These are phyloP conservation scores for Cytidiella melzeri DNA, from an alignment of 768 basidiomycete species.

Conservation along the genomic window DNA sequence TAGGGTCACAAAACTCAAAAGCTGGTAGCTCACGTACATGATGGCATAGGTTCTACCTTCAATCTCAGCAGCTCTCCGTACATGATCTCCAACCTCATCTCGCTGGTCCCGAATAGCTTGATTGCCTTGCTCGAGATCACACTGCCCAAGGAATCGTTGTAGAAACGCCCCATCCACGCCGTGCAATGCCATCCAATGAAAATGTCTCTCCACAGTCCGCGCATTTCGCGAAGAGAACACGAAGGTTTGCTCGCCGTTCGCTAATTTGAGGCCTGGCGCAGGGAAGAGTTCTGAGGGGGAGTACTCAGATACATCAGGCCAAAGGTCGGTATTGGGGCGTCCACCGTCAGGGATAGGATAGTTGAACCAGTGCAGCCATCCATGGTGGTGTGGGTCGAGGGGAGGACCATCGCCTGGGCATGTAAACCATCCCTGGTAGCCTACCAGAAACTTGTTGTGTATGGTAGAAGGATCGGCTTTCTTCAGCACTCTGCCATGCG, in stretches of 20 bases:
- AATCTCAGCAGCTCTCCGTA: conserved; percentile 70
- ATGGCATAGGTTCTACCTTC: conserved; percentile 80
- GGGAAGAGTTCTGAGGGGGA: conserved; percentile 63
- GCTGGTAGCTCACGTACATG: conserved; percentile 46
- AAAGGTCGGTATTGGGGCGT: conserved; percentile 66
- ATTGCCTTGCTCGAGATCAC: conserved; percentile 47
- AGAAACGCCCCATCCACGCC: conserved; percentile 78
- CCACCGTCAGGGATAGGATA: conserved; percentile 65
- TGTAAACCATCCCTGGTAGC: conserved; percentile 83
- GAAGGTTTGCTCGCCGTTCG: conserved; percentile 52
- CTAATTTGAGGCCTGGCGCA: conserved; percentile 57
- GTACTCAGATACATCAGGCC: conserved; percentile 75
- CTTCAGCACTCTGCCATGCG: conserved; percentile 15
- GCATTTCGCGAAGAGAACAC: conserved; percentile 77
- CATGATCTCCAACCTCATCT: conserved; percentile 69
- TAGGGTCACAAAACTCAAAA: not conserved
- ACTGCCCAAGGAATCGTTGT: conserved; percentile 70
- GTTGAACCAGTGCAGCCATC: conserved; percentile 84
- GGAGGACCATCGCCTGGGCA: conserved; percentile 26
- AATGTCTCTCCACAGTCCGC: conserved; percentile 69
- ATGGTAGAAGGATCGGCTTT: conserved; percentile 72
- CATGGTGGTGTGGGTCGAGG: conserved; percentile 68
- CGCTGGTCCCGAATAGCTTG: conserved; percentile 56
- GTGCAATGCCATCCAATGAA: conserved; percentile 80
- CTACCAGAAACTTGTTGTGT: conserved; percentile 78